Evolutionary conservation across 225 moss, liverwort and hornwort species (phyloP), one percentile per base, ranked within the genome.

Genomic region (Pseudoscleropodium purum): DNA sequence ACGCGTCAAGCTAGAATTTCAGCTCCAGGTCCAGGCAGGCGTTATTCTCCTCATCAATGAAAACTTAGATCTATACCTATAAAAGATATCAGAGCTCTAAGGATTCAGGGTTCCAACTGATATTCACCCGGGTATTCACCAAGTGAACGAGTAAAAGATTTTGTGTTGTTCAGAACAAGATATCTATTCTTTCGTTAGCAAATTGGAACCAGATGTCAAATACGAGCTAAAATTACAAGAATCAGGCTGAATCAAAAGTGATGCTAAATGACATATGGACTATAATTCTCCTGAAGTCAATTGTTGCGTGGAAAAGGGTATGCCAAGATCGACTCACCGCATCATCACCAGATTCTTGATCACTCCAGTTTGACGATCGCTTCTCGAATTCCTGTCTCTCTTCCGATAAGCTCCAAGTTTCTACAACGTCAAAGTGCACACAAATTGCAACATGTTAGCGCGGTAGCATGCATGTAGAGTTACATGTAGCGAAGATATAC

Each of bases 291-390:
- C 14, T 72, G 30, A 64, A 74, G 36, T 15, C 37, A 45, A 89
- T 36, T 65, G 75, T 37, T 67, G 67, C 19, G n/a, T 10, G 37
- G 11, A 61, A n/a, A 60, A 49, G 72, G 30, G 73, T 49, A 59
- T 57, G 43, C 36, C 47, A 84, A 56, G 41, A 64, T 70, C 26
- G 59, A 75, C 89, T 87, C 60, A 93, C 93, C 77, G 80, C 85
- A 87, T 93, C 90, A 70, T 92, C 90, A 36, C 87, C 87, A 36
- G 93, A 85, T 84, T 84, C 83, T 82, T 30, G 86, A 56, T 61
- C 80, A 51, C 82, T 87, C 91, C 92, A 91, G 25, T 34, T 68
- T 21, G 79, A 86, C n/a, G 84, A 89, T 49, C 84, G 91, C 87
- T 87, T 85, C 60, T 92, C 92, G 23, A 89, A 87, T 63, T 92